Percentiles rank a stretch among this genome's conserved stretches.
Evolutionary conservation across 805 yeast genomes (phyloP).

Genomic region (Grigorovia yakushimaensis): DNA sequence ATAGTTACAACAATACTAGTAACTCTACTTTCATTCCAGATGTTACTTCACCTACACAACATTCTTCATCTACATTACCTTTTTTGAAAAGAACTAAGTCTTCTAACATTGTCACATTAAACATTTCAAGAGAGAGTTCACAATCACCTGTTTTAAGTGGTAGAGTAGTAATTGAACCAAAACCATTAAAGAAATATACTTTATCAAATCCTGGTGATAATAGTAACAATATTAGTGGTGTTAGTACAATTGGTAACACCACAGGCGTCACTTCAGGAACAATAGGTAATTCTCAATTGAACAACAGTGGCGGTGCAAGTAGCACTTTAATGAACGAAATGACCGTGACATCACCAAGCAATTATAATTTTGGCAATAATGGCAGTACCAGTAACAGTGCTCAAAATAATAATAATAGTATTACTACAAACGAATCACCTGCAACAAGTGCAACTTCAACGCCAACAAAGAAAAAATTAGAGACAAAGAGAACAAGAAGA

Average conservation of each 20-base stretch:
- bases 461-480: conserved; percentile 2
- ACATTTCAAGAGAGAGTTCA: conserved; percentile 26
- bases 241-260: too few species aligned
- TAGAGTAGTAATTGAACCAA: neutral
- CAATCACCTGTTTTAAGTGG: conserved; percentile 19
- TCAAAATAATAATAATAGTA: conserved; percentile 1
- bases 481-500: neutral
- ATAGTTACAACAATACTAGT: neutral
- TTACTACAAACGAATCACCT: neutral
- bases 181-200: conserved; percentile 3
- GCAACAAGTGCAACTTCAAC: conserved; percentile 1
- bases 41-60: neutral
- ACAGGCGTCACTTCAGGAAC: too few species aligned
- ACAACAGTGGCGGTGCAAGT: neutral
- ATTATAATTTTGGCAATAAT: neutral
- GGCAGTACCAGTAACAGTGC: conserved; percentile 1
- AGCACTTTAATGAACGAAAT: neutral
- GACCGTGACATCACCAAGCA: neutral
- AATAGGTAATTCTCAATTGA: neutral
- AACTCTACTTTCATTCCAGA: neutral
- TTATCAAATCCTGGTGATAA: conserved; percentile 6
- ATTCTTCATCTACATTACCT: conserved; percentile 18
- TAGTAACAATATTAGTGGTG: conserved; percentile 8
- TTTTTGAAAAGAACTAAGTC: conserved; percentile 24
- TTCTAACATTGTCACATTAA: conserved; percentile 26